Evolutionary conservation across 768 basidiomycete species (phyloP).

Genomic region (Serendipita sp.): DNA sequence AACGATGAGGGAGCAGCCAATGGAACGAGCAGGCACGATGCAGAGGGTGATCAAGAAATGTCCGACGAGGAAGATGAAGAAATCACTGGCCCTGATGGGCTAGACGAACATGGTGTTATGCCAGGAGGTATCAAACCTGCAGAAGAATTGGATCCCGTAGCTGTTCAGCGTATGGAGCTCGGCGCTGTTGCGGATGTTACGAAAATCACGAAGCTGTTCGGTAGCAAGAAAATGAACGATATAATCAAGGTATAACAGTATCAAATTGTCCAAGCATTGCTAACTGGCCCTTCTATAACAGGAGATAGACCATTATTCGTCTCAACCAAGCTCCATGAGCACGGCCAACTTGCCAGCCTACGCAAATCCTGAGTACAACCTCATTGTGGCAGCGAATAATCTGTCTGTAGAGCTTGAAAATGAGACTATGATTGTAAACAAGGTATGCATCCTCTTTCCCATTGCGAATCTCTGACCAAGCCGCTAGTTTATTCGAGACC

Average conservation of each 20-base stretch:
- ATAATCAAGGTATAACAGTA: constrained; percentile 50
- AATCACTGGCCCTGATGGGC: constrained; percentile 27
- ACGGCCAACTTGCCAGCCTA: constrained; percentile 67
- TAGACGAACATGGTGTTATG: constrained; percentile 33
- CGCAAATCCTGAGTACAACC: constrained; percentile 85
- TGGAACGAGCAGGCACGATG: constrained; percentile 47
- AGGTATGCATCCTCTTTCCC: constrained; percentile 32
- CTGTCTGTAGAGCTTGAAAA: constrained; percentile 97
- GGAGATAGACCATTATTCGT: constrained; percentile 83
- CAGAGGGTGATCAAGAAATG: constrained; percentile 37
- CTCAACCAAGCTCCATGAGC: constrained; percentile 61
- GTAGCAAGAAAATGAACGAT: constrained; percentile 77
- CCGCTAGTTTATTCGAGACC: constrained; percentile 85
- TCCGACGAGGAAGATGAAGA: constrained; percentile 38
- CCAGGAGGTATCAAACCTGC: constrained; percentile 85
- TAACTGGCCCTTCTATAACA: constrained; percentile 19
- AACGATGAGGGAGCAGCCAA: constrained; percentile 22
- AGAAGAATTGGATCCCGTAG: constrained; percentile 89
- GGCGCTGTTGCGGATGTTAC: constrained; percentile 69
- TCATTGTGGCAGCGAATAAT: constrained; percentile 97
- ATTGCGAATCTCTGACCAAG: constrained; percentile 10
- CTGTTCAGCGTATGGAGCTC: constrained; percentile 90
- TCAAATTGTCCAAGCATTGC: not conserved
- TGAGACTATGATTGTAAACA: constrained; percentile 92
- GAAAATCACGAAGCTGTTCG: constrained; percentile 77